These are phyloP conservation scores for Diaporthe amygdali DNA, from an alignment of 2,329 filamentous ascomycete species.

Conservation along the genomic window DNA sequence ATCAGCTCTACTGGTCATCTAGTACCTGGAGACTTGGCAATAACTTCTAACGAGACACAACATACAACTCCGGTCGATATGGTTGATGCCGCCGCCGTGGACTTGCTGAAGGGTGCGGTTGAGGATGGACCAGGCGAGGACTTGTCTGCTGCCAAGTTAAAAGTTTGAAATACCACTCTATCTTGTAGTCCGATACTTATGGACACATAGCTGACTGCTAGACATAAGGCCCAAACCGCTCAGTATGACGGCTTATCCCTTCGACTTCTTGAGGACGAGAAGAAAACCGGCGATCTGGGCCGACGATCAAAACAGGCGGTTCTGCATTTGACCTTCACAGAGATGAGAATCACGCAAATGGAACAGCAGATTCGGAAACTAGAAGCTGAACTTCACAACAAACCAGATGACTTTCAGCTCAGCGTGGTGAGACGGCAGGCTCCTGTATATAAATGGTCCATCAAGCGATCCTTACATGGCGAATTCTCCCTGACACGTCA, in stretches of 20 bases:
- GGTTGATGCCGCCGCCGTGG: background rate
- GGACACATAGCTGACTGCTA: background rate
- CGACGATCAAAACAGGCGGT: background rate
- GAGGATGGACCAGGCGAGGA: background rate
- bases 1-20: background rate
- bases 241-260: rapidly evolving
- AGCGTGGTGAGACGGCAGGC: background rate
- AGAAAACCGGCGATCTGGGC: background rate
- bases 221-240: background rate
- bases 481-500: background rate
- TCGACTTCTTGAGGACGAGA: background rate
- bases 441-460: background rate
- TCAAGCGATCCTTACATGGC: background rate
- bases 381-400: background rate
- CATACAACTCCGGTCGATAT: background rate
- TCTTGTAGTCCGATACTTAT: too few relatives aligned
- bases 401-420: background rate
- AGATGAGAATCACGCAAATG: background rate
- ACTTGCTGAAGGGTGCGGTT: background rate
- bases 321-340: background rate
- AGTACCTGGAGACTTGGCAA: background rate
- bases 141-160: rapidly evolving
- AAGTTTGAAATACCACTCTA: background rate
- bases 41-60: background rate
- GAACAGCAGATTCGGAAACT: background rate